Evolutionary conservation across 2,329 filamentous ascomycete genomes (phyloP).

Genomic region (Curvularia lunata): DNA sequence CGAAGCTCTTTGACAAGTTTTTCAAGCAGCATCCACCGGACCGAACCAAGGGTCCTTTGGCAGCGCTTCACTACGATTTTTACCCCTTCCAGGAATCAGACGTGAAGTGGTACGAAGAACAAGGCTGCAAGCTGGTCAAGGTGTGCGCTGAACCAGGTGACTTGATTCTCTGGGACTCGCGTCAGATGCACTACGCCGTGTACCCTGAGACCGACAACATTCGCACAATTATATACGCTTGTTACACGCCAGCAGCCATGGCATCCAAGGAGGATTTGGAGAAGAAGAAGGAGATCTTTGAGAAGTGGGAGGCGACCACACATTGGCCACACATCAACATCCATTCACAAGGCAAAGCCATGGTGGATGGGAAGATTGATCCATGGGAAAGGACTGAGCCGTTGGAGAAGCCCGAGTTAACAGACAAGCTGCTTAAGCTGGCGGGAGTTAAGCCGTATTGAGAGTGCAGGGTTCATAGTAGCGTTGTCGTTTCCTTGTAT

Average conservation of each 20-base stretch:
- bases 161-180: slow-evolving; percentile 56
- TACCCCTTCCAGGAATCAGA: slow-evolving; percentile 53
- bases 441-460: slow-evolving; percentile 22
- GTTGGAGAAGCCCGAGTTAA: slow-evolving; percentile 26
- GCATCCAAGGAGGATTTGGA: slow-evolving; percentile 23
- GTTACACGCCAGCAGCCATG: slow-evolving; percentile 24
- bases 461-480: neutral
- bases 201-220: slow-evolving; percentile 22
- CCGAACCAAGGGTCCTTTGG: slow-evolving; percentile 21
- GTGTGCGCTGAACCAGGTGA: slow-evolving; percentile 53
- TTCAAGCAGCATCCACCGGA: slow-evolving; percentile 19
- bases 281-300: slow-evolving; percentile 22
- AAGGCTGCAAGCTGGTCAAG: slow-evolving; percentile 51
- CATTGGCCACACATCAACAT: slow-evolving; percentile 33
- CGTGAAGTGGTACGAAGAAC: slow-evolving; percentile 52
- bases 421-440: slow-evolving; percentile 24
- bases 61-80: slow-evolving; percentile 17
- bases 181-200: slow-evolving; percentile 54
- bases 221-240: slow-evolving; percentile 26
- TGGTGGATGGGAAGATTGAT: slow-evolving; percentile 19
- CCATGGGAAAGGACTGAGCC: slow-evolving; percentile 24
- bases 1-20: slow-evolving; percentile 42
- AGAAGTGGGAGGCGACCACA: slow-evolving; percentile 21
- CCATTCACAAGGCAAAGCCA: slow-evolving; percentile 17
- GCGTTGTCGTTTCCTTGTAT: neutral